Percentiles rank a stretch among this genome's conserved stretches.
Conservation (phyloP, 805 yeast genomes). For the Groenewaldozyma salmanticensis region DNA sequence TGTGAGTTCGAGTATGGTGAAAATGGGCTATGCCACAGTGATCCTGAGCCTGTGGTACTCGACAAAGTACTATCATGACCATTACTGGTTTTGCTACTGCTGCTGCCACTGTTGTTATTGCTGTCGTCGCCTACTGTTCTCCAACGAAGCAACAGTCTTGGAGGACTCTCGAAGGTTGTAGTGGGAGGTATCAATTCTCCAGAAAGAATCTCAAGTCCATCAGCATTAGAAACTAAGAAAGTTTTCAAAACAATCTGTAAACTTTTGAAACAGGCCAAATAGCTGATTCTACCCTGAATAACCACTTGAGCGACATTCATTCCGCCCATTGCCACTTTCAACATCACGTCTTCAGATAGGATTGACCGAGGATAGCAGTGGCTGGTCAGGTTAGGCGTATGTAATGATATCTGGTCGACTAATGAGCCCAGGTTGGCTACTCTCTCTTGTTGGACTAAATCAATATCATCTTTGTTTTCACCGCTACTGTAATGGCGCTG, state of each 20-base stretch:
- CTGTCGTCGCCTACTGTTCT: conserved; percentile 5
- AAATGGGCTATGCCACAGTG: not conserved
- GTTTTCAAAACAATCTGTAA: conserved; percentile 22
- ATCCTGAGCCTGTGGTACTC: not conserved
- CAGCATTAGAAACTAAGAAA: conserved; percentile 22
- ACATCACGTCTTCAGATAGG: conserved; percentile 20
- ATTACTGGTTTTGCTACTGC: too few species aligned
- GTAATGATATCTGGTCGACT: conserved; percentile 17
- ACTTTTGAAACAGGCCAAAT: conserved; percentile 20
- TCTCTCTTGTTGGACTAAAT: conserved; percentile 14
- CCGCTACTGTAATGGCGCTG: too few species aligned
- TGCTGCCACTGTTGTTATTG: not conserved
- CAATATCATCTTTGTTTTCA: conserved; percentile 3
- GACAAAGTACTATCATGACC: too few species aligned
- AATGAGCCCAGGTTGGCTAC: conserved; percentile 24
- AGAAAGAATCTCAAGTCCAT: conserved; percentile 19
- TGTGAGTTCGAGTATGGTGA: not conserved
- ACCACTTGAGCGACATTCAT: conserved; percentile 5
- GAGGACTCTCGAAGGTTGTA: not conserved
- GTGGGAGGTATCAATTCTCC: conserved; percentile 4
- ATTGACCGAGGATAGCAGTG: conserved; percentile 19
- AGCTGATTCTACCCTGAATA: conserved; percentile 19
- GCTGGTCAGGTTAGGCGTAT: conserved; percentile 22
- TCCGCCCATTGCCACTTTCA: conserved; percentile 22
- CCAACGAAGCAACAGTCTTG: conserved; percentile 9